Evolutionary conservation across 805 yeast genomes (phyloP).

Genomic region (Jamesozyma piceae): DNA sequence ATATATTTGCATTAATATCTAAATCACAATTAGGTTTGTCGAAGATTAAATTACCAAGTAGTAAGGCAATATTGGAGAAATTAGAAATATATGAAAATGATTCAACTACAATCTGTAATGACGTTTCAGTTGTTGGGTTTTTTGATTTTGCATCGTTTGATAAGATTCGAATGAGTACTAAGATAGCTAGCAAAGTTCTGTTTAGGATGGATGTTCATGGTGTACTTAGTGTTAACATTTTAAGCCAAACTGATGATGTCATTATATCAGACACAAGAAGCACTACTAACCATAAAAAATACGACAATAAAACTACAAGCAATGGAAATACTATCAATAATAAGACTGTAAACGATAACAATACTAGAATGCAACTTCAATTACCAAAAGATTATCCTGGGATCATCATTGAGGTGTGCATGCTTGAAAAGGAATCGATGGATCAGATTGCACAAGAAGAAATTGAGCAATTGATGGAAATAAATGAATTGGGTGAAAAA

Average conservation of each 20-base stretch:
- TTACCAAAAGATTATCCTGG: conserved; percentile 34
- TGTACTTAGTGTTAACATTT: conserved; percentile 37
- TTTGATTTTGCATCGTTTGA: conserved; percentile 43
- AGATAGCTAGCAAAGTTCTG: conserved; percentile 43
- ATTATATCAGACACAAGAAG: conserved; percentile 15
- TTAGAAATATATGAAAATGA: conserved; percentile 33
- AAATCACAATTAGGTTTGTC: conserved; percentile 67
- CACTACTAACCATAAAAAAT: not conserved
- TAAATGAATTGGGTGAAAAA: conserved; percentile 7
- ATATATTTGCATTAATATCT: conserved; percentile 43
- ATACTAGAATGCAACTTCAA: conserved; percentile 7
- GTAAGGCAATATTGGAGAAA: conserved; percentile 52
- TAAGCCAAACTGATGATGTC: conserved; percentile 32
- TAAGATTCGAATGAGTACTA: conserved; percentile 41
- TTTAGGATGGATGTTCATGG: conserved; percentile 48
- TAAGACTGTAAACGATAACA: not conserved
- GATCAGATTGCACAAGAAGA: conserved; percentile 20
- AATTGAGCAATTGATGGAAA: conserved; percentile 21
- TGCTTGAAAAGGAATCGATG: conserved; percentile 28
- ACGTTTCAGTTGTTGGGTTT: conserved; percentile 33
- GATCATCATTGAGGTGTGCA: conserved; percentile 33
- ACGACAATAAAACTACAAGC: not conserved
- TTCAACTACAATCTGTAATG: conserved; percentile 15
- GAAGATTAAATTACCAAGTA: conserved; percentile 57
- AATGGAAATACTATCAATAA: not conserved